A percentile compares a stretch with the other conserved stretches of the same genome.
These are phyloP conservation scores for Tulasnella sp. DNA, from an alignment of 768 basidiomycete genomes.

Conservation along the genomic window DNA sequence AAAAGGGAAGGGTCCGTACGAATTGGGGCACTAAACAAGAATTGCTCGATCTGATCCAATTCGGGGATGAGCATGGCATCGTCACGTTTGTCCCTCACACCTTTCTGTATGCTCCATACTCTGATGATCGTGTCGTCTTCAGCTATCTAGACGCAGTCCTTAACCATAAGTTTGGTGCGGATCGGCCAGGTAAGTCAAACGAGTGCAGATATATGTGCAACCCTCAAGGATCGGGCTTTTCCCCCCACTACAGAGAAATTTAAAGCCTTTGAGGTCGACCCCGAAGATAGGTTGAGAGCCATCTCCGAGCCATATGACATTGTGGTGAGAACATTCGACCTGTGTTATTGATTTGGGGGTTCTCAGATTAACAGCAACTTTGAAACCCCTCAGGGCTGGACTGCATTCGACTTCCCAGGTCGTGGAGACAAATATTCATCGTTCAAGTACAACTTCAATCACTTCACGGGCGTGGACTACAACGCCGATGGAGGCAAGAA, in stretches of 20 bases:
- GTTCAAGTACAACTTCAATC: slow-evolving; percentile 25
- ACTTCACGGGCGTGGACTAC: slow-evolving; percentile 29
- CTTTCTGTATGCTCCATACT: not conserved
- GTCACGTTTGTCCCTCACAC: slow-evolving; percentile 24
- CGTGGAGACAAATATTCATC: slow-evolving; percentile 26
- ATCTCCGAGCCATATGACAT: slow-evolving; percentile 30
- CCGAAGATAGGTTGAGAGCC: slow-evolving; percentile 15
- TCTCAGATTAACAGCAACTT: not conserved
- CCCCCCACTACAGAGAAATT: slow-evolving; percentile 29
- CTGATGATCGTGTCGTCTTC: not conserved
- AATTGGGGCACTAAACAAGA: slow-evolving; percentile 35
- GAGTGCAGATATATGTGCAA: too few relatives aligned
- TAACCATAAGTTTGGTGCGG: slow-evolving; percentile 31
- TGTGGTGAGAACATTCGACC: slow-evolving; percentile 19
- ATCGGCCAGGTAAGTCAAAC: too few relatives aligned
- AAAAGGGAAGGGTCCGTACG: slow-evolving; percentile 21
- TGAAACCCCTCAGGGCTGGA: slow-evolving; percentile 18
- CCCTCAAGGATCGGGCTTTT: too few relatives aligned
- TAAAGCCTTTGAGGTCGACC: slow-evolving; percentile 15
- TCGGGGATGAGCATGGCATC: slow-evolving; percentile 29
- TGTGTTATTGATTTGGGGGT: not conserved
- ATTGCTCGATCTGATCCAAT: slow-evolving; percentile 28
- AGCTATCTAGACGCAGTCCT: slow-evolving; percentile 28
- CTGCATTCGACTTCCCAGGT: slow-evolving; percentile 31
- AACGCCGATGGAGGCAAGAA: slow-evolving; percentile 29